Conservation (phyloP, 192 early-diverging fungal species). For the Coemansia sp. region DNA sequence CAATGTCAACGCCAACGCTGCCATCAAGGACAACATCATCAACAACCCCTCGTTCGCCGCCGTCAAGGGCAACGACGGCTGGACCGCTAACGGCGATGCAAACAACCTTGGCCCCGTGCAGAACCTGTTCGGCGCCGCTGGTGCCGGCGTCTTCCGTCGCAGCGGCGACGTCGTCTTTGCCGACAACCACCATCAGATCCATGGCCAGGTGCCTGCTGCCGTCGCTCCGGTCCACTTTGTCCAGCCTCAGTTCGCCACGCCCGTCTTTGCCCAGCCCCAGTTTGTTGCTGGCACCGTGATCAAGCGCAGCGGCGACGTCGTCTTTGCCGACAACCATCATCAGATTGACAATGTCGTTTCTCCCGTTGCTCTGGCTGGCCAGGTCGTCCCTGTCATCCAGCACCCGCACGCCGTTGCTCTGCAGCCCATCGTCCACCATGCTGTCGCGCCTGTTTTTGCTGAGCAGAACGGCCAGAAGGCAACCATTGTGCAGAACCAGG, state of each 20-base stretch:
- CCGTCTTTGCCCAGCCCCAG: slow-evolving; percentile 1
- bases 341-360: slow-evolving; percentile 21
- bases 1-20: slow-evolving; percentile 43
- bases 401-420: slow-evolving; percentile 9
- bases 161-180: slow-evolving; percentile 48
- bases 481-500: slow-evolving; percentile 29
- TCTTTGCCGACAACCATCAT: slow-evolving; percentile 38
- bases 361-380: slow-evolving; percentile 4
- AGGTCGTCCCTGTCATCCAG: neutral
- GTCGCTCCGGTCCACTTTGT: slow-evolving; percentile 10
- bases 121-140: slow-evolving; percentile 38
- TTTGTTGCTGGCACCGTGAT: slow-evolving; percentile 10
- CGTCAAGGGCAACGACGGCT: slow-evolving; percentile 48
- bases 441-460: slow-evolving; percentile 12
- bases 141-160: slow-evolving; percentile 22
- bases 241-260: neutral
- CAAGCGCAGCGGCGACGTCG: slow-evolving; percentile 38
- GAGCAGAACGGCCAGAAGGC: slow-evolving; percentile 30
- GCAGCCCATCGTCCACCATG: slow-evolving; percentile 10
- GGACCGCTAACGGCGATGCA: slow-evolving; percentile 50
- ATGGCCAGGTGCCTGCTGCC: slow-evolving; percentile 13
- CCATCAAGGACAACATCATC: slow-evolving; percentile 48
- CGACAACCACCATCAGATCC: slow-evolving; percentile 39
- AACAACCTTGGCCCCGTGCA: slow-evolving; percentile 47
- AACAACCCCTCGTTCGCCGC: slow-evolving; percentile 44